Evolutionary conservation across 257 asterid genomes (phyloP).

Genomic region (Lycium ferocissimum): DNA sequence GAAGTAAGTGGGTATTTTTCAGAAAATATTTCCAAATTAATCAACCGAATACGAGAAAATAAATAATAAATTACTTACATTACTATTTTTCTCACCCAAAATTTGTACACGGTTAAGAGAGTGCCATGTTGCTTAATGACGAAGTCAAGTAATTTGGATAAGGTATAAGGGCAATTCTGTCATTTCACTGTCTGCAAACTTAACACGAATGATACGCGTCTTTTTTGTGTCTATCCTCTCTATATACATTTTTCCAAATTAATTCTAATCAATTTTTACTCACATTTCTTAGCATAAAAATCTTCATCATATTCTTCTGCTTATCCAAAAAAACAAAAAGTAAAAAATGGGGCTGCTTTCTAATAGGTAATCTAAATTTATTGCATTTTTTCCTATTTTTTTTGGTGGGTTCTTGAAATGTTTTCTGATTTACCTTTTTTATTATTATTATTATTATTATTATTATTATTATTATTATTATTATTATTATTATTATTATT

Average conservation of each 20-base stretch:
- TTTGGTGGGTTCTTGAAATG: background rate
- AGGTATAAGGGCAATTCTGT: background rate
- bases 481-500: no score
- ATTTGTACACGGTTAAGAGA: no score
- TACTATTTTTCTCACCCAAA: no score
- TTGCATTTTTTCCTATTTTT: background rate
- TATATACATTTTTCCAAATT: background rate
- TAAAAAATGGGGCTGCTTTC: conserved; percentile 49
- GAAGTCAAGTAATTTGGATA: background rate
- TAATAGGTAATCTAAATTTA: conserved; percentile 38
- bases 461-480: no score
- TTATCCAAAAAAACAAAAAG: background rate
- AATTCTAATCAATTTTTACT: conserved; percentile 7
- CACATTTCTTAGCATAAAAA: conserved; percentile 5
- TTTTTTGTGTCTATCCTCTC: background rate
- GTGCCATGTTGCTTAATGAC: background rate
- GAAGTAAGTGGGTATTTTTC: no score
- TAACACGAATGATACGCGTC: background rate
- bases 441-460: no score
- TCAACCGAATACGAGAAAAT: no score
- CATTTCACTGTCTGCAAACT: background rate
- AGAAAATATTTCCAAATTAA: no score
- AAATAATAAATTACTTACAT: no score
- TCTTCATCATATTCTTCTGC: conserved; percentile 12
- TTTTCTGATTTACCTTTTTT: background rate